Base-by-base conservation (phyloP, 768 basidiomycete species). In the Ramaria rubella region DNA sequence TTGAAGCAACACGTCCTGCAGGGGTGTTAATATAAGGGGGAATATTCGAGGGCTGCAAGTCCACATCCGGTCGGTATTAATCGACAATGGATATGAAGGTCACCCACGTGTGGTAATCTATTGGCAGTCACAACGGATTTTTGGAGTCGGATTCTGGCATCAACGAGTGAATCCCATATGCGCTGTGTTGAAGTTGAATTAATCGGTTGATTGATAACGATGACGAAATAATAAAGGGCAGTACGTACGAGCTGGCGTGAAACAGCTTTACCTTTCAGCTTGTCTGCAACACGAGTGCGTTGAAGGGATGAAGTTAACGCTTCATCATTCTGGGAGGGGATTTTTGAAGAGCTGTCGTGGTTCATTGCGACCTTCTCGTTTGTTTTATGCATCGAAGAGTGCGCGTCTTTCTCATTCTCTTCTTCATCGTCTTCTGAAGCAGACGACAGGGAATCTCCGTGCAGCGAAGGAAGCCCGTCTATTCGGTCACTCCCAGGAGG, bases 81-180 rank as follows among this genome's bases (percentile, higher is more conserved):
- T 11, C 29, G 50, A 51, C 21, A 4, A 63, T 24, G 67, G 72
- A 77, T 75, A 58, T 26, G 46, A 58, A 6, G 34, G 46, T 43
- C 31, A 71, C 83, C 62, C 64, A 86, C 90, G 31, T 61, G 64
- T 31, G 89, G 86, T 5, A 96, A 75, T 49, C 73, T 72, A 64
- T 91, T 89, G 5, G 83, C 76, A 11, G 84, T 73, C 1, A 74
- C 64, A 44, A 83, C 75, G 23, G 85, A 80, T 72, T 94, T 97
- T 71, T 97, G 95, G 43, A 96, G 70, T 24, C 85, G 85, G 67
- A 98, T 98, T 33, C 95, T 82, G n/a, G 89, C 82, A 66, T 96
- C 90, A 27, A 97, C 77, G 34, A 97, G 75, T 4, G 79, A 76
- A 68, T 97, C 92, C 88, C 92, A 96, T 33, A 94, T 70, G 2